Conservation (phyloP, 495 filamentous ascomycete species). For the Penicillium alfredii region DNA sequence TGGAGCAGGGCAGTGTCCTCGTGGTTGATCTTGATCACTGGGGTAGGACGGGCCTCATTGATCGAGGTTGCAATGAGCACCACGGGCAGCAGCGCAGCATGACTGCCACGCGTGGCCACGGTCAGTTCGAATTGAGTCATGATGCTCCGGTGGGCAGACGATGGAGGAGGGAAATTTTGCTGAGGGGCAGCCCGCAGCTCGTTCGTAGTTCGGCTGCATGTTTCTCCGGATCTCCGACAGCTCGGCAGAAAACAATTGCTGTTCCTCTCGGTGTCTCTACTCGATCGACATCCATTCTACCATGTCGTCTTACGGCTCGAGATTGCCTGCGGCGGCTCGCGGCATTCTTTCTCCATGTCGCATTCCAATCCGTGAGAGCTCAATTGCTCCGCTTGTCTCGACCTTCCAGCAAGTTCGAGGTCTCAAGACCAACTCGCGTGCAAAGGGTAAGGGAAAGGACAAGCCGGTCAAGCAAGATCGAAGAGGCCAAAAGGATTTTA, state of each 20-base stretch:
- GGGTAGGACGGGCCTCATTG: conserved; percentile 40
- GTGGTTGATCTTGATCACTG: conserved; percentile 42
- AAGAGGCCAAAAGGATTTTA: conserved; percentile 59
- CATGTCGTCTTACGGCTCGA: conserved; percentile 39
- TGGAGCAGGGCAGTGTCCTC: conserved; percentile 42
- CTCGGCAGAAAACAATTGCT: conserved; percentile 38
- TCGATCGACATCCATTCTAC: conserved; percentile 11
- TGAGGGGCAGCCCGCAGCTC: conserved; percentile 22
- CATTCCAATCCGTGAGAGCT: conserved; percentile 20
- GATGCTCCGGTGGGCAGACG: conserved; percentile 6
- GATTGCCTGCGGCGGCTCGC: conserved; percentile 37
- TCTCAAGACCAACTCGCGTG: conserved; percentile 29
- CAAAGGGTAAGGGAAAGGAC: conserved; percentile 36
- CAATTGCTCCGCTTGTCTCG: conserved; percentile 33
- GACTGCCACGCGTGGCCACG: conserved; percentile 58
- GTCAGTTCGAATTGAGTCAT: conserved; percentile 42
- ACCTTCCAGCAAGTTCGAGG: conserved; percentile 36
- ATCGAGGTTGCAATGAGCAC: conserved; percentile 45
- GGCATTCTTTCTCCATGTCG: conserved; percentile 35
- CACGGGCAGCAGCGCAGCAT: conserved; percentile 45
- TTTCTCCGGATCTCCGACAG: conserved; percentile 32
- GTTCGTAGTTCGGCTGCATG: conserved; percentile 21
- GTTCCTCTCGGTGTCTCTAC: conserved; percentile 8
- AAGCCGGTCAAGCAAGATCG: conserved; percentile 56
- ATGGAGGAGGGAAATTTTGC: conserved; percentile 8